These are phyloP conservation scores for Tarenaya hassleriana DNA, from an alignment of 345 rosid genomes.

Conservation along the genomic window DNA sequence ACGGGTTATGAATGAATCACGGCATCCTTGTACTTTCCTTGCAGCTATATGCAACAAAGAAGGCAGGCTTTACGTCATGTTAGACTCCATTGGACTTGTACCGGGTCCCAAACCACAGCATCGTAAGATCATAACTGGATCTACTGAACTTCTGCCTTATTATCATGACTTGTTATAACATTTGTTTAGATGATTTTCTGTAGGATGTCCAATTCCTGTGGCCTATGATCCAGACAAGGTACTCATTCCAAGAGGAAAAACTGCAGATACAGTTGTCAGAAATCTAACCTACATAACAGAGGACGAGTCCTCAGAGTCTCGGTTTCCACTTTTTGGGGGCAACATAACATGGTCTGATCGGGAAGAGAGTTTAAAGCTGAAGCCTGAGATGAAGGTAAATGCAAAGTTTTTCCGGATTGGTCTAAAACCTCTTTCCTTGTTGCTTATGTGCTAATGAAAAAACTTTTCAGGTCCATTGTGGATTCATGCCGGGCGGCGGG, in stretches of 20 bases:
- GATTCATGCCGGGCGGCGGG: slow-evolving; percentile 77
- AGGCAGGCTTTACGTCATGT: slow-evolving; percentile 55
- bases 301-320: slow-evolving; percentile 47
- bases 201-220: slow-evolving; percentile 80
- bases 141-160: no score
- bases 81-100: slow-evolving; percentile 75
- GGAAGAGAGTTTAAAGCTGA: slow-evolving; percentile 66
- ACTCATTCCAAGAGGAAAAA: slow-evolving; percentile 55
- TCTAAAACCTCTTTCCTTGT: not conserved
- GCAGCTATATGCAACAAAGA: slow-evolving; percentile 86
- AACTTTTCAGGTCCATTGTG: slow-evolving; percentile 82
- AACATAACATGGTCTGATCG: slow-evolving; percentile 76
- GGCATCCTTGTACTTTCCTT: slow-evolving; percentile 21
- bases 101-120: slow-evolving; percentile 58
- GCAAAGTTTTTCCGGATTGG: not conserved
- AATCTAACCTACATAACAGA: slow-evolving; percentile 55
- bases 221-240: slow-evolving; percentile 58
- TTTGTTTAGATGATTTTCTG: slow-evolving; percentile 15
- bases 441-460: slow-evolving; percentile 5
- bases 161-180: not conserved
- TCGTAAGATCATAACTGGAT: slow-evolving; percentile 46
- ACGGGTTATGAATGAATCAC: no score
- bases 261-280: slow-evolving; percentile 42
- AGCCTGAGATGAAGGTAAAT: slow-evolving; percentile 69
- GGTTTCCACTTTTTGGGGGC: slow-evolving; percentile 77